Conservation (phyloP, 257 asterid species). For the Solanum chilense region DNA sequence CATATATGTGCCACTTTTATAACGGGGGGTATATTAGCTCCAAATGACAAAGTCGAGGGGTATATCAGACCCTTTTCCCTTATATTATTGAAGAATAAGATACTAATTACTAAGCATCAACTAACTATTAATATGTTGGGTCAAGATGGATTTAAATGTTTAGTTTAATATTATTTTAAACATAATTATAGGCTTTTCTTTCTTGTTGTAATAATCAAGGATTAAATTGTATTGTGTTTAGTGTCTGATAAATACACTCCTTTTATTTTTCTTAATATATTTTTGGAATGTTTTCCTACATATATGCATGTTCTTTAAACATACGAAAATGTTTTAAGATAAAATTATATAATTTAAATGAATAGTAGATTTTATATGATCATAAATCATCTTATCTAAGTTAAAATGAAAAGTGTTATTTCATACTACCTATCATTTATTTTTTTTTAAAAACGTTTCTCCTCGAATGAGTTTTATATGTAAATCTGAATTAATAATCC, state of each 20-base stretch:
- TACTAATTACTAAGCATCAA: background rate
- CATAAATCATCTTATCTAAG: background rate
- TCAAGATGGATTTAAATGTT: background rate
- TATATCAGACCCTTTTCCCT: too few species aligned
- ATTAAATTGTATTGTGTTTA: background rate
- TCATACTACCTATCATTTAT: background rate
- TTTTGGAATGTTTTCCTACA: background rate
- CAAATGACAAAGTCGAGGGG: too few species aligned
- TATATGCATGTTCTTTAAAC: background rate
- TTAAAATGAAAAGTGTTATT: background rate
- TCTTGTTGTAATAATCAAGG: background rate
- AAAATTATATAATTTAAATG: background rate
- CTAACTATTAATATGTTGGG: background rate
- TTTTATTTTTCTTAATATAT: background rate
- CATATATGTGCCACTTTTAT: too few species aligned
- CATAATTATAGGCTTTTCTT: background rate
- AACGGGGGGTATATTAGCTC: too few species aligned
- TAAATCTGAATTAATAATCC: background rate
- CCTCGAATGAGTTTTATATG: background rate
- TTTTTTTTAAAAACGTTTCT: background rate
- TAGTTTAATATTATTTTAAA: background rate
- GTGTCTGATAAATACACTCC: background rate
- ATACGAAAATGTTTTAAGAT: background rate
- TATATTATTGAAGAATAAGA: background rate
- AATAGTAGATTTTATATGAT: background rate